Evolutionary conservation across 768 basidiomycete species (phyloP), one percentile per base, ranked within the genome.

Genomic region (Auricularia heimuer): DNA sequence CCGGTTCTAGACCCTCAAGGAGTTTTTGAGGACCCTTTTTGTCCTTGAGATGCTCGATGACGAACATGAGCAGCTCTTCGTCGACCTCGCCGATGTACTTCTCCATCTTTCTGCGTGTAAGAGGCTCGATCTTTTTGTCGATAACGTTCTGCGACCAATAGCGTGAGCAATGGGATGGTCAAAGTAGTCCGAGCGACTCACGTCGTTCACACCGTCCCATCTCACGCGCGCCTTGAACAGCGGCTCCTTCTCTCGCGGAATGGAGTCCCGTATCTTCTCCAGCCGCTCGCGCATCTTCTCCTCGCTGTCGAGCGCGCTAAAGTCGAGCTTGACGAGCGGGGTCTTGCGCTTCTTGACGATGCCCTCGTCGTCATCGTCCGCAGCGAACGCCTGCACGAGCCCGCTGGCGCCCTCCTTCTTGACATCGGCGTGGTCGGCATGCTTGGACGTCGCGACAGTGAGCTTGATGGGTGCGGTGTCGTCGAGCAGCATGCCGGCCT

Each of bases 11-110:
- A 12, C 92, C 94, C 70, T 96, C 95, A 10, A 93, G 84, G 2
- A 98, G 80, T 71, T 92, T 94, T 64, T 83, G 82, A 0, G 94
- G 90, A 18, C 84, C 79, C 71, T 94, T 95, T 72, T 92, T 90
- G 69, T 96, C 95, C 74, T 92, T 91, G 58, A 97, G 77, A 73
- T 96, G 93, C 73, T 97, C 94, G 12, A 96, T 77, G 7, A 91
- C 92, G 73, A 94, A 97, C 85, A 96, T 91, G 65, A 94, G 88
- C 66, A 97, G 81, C 71, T 98, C 94, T 67, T 94, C 92, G 71
- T 96, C 94, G 71, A 94, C 82, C 71, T 95, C 93, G 65, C 94
- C 94, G 12, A 98, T 84, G 70, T 90, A 92, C 73, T 90, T 89
- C 42, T 83, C 81, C 85, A 98, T 93, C 69, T 89, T 81, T 7